These are phyloP conservation scores for Daldinia eschscholtzii DNA, from an alignment of 2,329 filamentous ascomycete species.

Conservation along the genomic window DNA sequence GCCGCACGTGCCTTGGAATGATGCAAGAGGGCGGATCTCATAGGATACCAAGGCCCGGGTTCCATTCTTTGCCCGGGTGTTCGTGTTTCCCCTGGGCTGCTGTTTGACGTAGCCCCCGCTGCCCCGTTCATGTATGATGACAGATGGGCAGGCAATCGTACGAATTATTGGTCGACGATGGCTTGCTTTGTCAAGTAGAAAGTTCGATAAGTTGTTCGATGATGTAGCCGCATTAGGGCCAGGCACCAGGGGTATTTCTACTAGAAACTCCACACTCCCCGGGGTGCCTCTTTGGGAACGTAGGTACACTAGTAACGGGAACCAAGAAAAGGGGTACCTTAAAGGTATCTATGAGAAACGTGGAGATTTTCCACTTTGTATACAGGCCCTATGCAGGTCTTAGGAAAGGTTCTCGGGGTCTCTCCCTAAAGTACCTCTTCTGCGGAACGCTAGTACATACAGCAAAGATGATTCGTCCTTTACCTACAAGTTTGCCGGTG, in stretches of 20 bases:
- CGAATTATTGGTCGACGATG: background rate
- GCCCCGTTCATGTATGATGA: slow-evolving; percentile 4
- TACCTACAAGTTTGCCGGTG: background rate
- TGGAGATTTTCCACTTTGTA: slow-evolving; percentile 4
- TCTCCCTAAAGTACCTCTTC: background rate
- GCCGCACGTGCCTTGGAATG: slow-evolving; percentile 29
- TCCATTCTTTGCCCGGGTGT: slow-evolving; percentile 18
- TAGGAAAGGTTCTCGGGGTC: slow-evolving; percentile 8
- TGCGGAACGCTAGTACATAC: background rate
- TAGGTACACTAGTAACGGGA: too few species aligned
- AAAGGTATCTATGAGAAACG: background rate
- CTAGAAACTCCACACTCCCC: slow-evolving; percentile 1
- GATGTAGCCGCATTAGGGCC: background rate
- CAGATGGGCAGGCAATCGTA: background rate
- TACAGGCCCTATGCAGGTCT: slow-evolving; percentile 2
- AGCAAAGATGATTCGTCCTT: background rate
- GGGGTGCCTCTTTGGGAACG: slow-evolving; percentile 9
- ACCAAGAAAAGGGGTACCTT: slow-evolving; percentile 4
- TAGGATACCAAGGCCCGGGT: slow-evolving; percentile 28
- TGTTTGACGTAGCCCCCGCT: slow-evolving; percentile 22
- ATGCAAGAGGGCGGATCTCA: slow-evolving; percentile 29
- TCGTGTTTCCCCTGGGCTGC: slow-evolving; percentile 23
- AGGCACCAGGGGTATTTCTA: slow-evolving; percentile 4
- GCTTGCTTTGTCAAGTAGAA: too few species aligned
- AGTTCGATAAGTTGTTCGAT: slow-evolving; percentile 6